Percentiles rank a stretch among this genome's conserved stretches.
These are phyloP conservation scores for Catunica adiposa DNA, from an alignment of 2,329 filamentous ascomycete genomes.

Conservation along the genomic window DNA sequence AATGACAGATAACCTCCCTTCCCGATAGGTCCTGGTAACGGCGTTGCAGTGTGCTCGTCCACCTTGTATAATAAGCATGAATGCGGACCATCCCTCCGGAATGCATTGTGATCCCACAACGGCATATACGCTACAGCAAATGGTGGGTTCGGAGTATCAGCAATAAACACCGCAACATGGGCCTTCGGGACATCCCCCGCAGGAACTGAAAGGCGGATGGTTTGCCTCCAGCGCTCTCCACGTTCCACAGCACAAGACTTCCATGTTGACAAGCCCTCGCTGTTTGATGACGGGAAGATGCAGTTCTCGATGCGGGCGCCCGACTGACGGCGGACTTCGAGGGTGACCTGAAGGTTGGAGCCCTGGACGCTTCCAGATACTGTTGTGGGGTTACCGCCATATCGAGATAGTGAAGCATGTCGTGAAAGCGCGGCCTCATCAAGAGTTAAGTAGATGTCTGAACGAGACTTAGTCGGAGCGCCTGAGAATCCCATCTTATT, in stretches of 20 bases:
- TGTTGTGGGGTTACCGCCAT: slow-evolving; percentile 56
- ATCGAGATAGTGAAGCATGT: slow-evolving; percentile 53
- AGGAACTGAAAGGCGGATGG: slow-evolving; percentile 62
- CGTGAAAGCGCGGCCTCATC: slow-evolving; percentile 61
- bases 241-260: slow-evolving; percentile 66
- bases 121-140: slow-evolving; percentile 90
- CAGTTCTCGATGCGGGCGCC: slow-evolving; percentile 77
- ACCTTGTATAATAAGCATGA: slow-evolving; percentile 72
- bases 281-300: slow-evolving; percentile 75
- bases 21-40: slow-evolving; percentile 43
- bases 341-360: slow-evolving; percentile 66
- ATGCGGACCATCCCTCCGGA: slow-evolving; percentile 72
- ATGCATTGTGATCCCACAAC: slow-evolving; percentile 81
- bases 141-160: slow-evolving; percentile 70
- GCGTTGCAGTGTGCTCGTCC: slow-evolving; percentile 71
- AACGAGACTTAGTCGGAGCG: slow-evolving; percentile 71
- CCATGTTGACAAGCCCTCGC: slow-evolving; percentile 65
- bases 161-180: slow-evolving; percentile 78
- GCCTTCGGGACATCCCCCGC: slow-evolving; percentile 65
- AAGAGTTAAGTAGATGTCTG: slow-evolving; percentile 87
- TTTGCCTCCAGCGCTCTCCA: slow-evolving; percentile 76
- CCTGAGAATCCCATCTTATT: slow-evolving; percentile 87
- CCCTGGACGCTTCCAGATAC: slow-evolving; percentile 46
- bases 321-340: slow-evolving; percentile 66
- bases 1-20: slow-evolving; percentile 76